These are phyloP conservation scores for Isatis tinctoria DNA, from an alignment of 345 rosid species.

Conservation along the genomic window DNA sequence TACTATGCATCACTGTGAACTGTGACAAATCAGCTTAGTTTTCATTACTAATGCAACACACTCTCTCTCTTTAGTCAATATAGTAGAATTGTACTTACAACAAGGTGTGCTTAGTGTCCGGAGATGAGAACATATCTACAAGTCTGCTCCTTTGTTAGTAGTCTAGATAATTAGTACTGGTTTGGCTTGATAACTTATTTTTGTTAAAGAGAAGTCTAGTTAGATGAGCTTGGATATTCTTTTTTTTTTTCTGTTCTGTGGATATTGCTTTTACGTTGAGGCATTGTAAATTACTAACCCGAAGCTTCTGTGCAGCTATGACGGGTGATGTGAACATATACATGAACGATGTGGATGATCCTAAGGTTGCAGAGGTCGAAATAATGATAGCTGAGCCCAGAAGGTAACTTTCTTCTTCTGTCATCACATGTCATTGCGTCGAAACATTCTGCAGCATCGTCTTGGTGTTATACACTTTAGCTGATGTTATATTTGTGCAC, in stretches of 20 bases:
- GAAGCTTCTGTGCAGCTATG: conserved; percentile 54
- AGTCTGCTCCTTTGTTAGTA: background rate
- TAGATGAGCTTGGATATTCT: background rate
- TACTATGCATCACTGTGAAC: background rate
- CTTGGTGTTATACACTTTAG: background rate
- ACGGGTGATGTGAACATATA: conserved; percentile 89
- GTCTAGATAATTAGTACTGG: conserved; percentile 8
- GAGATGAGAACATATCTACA: conserved; percentile 1
- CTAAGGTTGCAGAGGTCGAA: conserved; percentile 74
- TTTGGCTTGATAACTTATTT: background rate
- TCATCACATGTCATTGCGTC: background rate
- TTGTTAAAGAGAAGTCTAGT: background rate
- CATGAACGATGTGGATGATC: conserved; percentile 88
- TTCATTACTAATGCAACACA: background rate
- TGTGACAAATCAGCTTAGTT: background rate
- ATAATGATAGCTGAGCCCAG: conserved; percentile 88
- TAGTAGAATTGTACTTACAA: background rate
- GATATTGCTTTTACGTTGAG: background rate
- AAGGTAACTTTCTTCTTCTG: conserved; percentile 46
- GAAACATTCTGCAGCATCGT: background rate
- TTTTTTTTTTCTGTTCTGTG: background rate
- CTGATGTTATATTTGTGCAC: background rate
- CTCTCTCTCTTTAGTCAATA: background rate
- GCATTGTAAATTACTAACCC: background rate
- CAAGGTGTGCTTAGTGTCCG: background rate